Conservation (phyloP, 305 asterid genomes). For the Fraxinus baroniana region DNA sequence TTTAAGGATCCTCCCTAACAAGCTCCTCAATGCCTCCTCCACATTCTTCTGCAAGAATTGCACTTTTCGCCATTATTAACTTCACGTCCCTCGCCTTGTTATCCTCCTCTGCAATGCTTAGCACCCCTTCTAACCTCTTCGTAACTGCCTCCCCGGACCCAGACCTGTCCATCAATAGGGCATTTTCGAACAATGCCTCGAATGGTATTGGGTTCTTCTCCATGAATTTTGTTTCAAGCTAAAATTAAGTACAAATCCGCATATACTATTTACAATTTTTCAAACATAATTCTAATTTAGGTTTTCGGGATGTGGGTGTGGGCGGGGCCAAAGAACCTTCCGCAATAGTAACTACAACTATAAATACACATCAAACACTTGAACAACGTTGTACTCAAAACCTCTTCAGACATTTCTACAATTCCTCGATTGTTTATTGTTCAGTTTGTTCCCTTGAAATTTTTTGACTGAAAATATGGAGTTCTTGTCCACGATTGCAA, state of each 20-base stretch:
- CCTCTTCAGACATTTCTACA: neutral
- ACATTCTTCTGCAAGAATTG: constrained; percentile 71
- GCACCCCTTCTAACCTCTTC: constrained; percentile 59
- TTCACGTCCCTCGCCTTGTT: constrained; percentile 64
- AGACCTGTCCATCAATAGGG: constrained; percentile 65
- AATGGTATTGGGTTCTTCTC: constrained; percentile 44
- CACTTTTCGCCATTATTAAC: constrained; percentile 71
- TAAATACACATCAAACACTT: neutral
- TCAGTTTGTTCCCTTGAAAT: neutral
- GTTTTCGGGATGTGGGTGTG: neutral
- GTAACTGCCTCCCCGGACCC: constrained; percentile 63
- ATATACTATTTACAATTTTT: neutral
- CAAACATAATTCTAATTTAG: neutral
- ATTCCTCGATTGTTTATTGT: neutral
- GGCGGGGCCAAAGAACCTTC: neutral
- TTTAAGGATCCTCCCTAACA: constrained; percentile 57
- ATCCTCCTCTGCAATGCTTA: constrained; percentile 56
- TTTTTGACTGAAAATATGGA: constrained; percentile 27
- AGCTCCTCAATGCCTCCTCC: constrained; percentile 67
- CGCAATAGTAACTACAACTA: neutral
- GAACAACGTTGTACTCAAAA: neutral
- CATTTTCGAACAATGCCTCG: constrained; percentile 75
- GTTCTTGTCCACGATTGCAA: constrained; percentile 58
- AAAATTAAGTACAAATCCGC: neutral
- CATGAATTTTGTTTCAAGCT: constrained; percentile 6